phyloP scores from a whole-genome alignment of 2,329 filamentous ascomycete genomes.

The Thermomyces lanuginosus region DNA sequence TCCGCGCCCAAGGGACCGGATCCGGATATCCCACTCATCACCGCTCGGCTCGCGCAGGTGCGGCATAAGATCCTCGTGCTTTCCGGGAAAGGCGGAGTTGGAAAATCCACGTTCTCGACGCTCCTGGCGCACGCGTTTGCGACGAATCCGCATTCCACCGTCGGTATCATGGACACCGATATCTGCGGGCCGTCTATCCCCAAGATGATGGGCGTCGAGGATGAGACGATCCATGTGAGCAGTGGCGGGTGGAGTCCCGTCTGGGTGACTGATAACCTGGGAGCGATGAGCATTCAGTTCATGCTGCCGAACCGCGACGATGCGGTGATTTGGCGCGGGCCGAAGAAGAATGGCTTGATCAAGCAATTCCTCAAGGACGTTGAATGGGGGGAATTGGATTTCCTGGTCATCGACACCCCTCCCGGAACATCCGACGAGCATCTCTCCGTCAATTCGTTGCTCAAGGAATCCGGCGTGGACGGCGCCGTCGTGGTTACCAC shows the following conservation, averaged over 20 bases:
- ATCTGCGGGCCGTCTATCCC: slow-evolving; percentile 93
- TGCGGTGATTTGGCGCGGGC: slow-evolving; percentile 90
- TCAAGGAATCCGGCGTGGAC: slow-evolving; percentile 82
- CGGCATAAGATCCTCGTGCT: slow-evolving; percentile 86
- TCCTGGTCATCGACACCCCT: slow-evolving; percentile 83
- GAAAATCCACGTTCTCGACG: slow-evolving; percentile 85
- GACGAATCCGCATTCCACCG: slow-evolving; percentile 56
- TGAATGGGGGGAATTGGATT: slow-evolving; percentile 91
- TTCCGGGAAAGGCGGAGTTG: slow-evolving; percentile 89
- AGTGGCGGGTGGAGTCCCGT: slow-evolving; percentile 84
- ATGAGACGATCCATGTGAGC: slow-evolving; percentile 83
- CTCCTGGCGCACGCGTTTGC: slow-evolving; percentile 83
- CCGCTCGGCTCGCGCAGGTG: slow-evolving; percentile 62
- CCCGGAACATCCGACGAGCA: slow-evolving; percentile 94
- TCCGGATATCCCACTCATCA: slow-evolving; percentile 80
- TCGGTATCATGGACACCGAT: slow-evolving; percentile 96
- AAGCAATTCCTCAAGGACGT: slow-evolving; percentile 98
- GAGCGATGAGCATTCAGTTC: slow-evolving; percentile 95
- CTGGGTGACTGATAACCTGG: slow-evolving; percentile 86
- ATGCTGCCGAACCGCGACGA: slow-evolving; percentile 90
- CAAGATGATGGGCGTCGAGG: slow-evolving; percentile 96
- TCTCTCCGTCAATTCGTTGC: slow-evolving; percentile 75
- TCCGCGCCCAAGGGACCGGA: slow-evolving; percentile 89
- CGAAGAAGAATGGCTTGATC: slow-evolving; percentile 97
- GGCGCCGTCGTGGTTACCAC: slow-evolving; percentile 88